Conservation (phyloP, 805 yeast species). For the Starmerella riodocensis region DNA sequence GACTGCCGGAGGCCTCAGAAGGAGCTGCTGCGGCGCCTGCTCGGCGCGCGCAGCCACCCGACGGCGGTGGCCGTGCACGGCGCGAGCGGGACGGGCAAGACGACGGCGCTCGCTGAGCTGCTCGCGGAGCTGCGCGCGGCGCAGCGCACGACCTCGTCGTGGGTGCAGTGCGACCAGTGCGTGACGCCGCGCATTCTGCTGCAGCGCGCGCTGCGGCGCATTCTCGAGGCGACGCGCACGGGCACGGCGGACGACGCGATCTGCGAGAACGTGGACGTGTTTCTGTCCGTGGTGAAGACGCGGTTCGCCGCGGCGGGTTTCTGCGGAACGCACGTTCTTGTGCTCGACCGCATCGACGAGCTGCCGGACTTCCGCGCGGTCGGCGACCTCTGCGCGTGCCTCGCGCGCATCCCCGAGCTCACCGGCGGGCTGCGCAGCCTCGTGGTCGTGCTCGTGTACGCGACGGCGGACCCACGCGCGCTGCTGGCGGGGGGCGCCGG, state of each 20-base stretch:
- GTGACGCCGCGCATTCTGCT: slow-evolving; percentile 36
- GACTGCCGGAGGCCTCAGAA: slow-evolving; percentile 18
- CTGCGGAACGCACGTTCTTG: slow-evolving; percentile 34
- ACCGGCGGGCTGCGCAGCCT: slow-evolving; percentile 29
- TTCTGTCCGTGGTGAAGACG: slow-evolving; percentile 30
- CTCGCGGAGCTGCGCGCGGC: slow-evolving; percentile 23
- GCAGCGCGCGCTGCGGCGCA: slow-evolving; percentile 34
- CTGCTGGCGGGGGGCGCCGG: slow-evolving; percentile 29
- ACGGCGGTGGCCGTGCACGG: slow-evolving; percentile 35
- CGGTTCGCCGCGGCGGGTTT: slow-evolving; percentile 28
- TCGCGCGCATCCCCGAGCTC: slow-evolving; percentile 33
- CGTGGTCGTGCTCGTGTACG: slow-evolving; percentile 32
- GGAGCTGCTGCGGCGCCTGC: slow-evolving; percentile 13
- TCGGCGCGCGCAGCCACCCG: slow-evolving; percentile 11
- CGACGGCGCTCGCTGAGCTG: slow-evolving; percentile 28
- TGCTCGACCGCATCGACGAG: slow-evolving; percentile 39
- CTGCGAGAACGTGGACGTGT: slow-evolving; percentile 34
- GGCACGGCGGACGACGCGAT: slow-evolving; percentile 17
- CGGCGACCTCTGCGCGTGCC: slow-evolving; percentile 31
- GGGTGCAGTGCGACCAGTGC: slow-evolving; percentile 38
- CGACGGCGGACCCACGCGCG: slow-evolving; percentile 33
- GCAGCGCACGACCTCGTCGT: slow-evolving; percentile 22
- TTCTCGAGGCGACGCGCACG: slow-evolving; percentile 26
- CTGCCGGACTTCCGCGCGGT: slow-evolving; percentile 31
- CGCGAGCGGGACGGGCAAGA: slow-evolving; percentile 37